Evolutionary conservation across 2,329 filamentous ascomycete genomes (phyloP).

Genomic region (Exophiala dermatitidis): DNA sequence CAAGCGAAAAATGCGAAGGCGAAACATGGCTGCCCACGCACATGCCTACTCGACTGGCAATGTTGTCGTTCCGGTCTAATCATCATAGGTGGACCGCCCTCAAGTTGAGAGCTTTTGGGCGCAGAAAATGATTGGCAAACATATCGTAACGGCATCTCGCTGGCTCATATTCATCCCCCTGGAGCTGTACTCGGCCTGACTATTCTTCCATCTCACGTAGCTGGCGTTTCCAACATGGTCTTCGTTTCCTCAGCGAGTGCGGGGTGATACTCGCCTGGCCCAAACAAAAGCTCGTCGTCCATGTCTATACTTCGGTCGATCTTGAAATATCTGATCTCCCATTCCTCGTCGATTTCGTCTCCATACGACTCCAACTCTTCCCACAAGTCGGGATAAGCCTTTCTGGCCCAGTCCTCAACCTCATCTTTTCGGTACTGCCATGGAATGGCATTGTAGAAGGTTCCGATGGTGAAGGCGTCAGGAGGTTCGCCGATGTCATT

Average conservation of each 20-base stretch:
- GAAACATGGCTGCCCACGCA: too few relatives aligned
- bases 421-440: conserved; percentile 58
- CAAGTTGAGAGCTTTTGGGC: too few relatives aligned
- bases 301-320: conserved; percentile 24
- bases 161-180: neutral
- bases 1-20: too few relatives aligned
- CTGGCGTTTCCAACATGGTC: conserved; percentile 15
- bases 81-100: too few relatives aligned
- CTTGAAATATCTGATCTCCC: conserved; percentile 27
- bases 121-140: neutral
- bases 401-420: conserved; percentile 67
- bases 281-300: conserved; percentile 24
- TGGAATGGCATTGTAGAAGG: conserved; percentile 67
- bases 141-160: neutral
- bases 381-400: conserved; percentile 64
- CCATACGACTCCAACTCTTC: conserved; percentile 46
- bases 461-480: conserved; percentile 62
- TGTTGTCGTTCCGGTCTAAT: too few relatives aligned
- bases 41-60: too few relatives aligned
- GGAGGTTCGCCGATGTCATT: conserved; percentile 59
- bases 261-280: conserved; percentile 21
- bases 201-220: neutral
- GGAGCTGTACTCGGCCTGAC: neutral
- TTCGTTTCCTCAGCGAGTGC: conserved; percentile 17
- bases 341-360: conserved; percentile 27